Evolutionary conservation across 2,329 filamentous ascomycete species (phyloP), one percentile per base, ranked within the genome.

Genomic region (Phaeosphaeriaceae sp.): DNA sequence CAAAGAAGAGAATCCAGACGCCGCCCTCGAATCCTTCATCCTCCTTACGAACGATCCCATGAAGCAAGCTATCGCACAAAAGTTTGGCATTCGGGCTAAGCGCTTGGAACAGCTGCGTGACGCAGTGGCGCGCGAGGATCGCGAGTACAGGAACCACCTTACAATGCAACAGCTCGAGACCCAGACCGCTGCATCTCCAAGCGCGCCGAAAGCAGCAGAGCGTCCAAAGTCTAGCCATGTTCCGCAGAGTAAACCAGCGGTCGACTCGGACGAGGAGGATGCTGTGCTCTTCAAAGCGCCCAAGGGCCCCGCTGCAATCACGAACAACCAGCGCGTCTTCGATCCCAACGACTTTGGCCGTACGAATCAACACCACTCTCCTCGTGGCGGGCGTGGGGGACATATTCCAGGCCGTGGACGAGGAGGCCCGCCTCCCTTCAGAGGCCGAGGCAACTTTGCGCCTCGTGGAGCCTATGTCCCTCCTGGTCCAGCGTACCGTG

Each of bases 341-440:
- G 82, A 83, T 58, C 81, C 82, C 7, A 81, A 83, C 60, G 78
- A 80, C 20, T 84, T 84, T 61, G 78, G 72, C n/a, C 78, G 81
- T 49, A 65, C 72, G 17, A 71, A 61, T 19, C 68, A 75, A 20
- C 71, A 70, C 17, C 66, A 64, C 24, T 65, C 66, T 10, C 67
- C 65, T n/a, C 73, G 74, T n/a, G 73, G 76, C 40, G 69, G 70
- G 44, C 71, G 74, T 46, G 73, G 70, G 51, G 69, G 64, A 42
- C 66, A 67, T 46, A 54, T 56, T 27, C 49, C 64, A 15, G 54
- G 64, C 49, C 68, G 69, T 54, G 73, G 70, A 42, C 69, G 68
- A 27, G 68, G 68, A 27, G 62, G 61, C 19, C 55, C 60, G 24
- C 50, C 65, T 47, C 42, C 63, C 20, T 66, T 69, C 44, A 64